phyloP scores from a whole-genome alignment of 495 filamentous ascomycete species.

The Xanthoparmelia taractica region DNA sequence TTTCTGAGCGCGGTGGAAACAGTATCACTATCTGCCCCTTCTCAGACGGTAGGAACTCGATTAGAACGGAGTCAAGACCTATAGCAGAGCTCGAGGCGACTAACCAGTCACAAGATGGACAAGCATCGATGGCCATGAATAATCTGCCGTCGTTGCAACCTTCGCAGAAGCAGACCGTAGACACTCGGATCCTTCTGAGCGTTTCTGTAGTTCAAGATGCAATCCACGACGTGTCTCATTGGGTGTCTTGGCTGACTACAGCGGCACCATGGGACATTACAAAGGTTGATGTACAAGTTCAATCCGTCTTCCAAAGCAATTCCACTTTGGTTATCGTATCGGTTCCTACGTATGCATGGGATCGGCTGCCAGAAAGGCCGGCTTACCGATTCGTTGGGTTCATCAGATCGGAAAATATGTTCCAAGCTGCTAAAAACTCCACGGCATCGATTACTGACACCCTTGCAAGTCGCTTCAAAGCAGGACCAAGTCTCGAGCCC shows the following conservation, averaged over 20 bases:
- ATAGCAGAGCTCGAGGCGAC: neutral
- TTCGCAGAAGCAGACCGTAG: neutral
- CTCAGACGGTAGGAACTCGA: neutral
- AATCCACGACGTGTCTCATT: neutral
- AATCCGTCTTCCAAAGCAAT: conserved; percentile 14
- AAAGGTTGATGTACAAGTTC: conserved; percentile 7
- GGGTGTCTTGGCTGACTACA: conserved; percentile 15
- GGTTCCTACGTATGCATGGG: conserved; percentile 13
- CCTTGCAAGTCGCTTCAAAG: too few relatives aligned
- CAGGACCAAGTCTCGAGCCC: too few relatives aligned
- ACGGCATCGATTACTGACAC: too few relatives aligned
- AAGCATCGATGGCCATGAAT: neutral
- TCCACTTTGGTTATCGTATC: conserved; percentile 16
- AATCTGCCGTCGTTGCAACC: neutral
- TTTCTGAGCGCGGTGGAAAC: conserved; percentile 9
- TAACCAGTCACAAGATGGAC: neutral
- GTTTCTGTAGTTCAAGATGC: conserved; percentile 11
- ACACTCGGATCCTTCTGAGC: conserved; percentile 10
- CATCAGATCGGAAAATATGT: conserved; percentile 10
- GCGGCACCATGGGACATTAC: conserved; percentile 1
- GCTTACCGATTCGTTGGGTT: conserved; percentile 19
- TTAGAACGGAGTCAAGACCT: neutral
- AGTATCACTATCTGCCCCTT: conserved; percentile 1
- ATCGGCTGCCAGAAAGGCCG: neutral
- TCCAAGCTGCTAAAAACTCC: neutral